Evolutionary conservation across 257 asterid species (phyloP), one percentile per base, ranked within the genome.

Genomic region (Gardenia jasminoides): DNA sequence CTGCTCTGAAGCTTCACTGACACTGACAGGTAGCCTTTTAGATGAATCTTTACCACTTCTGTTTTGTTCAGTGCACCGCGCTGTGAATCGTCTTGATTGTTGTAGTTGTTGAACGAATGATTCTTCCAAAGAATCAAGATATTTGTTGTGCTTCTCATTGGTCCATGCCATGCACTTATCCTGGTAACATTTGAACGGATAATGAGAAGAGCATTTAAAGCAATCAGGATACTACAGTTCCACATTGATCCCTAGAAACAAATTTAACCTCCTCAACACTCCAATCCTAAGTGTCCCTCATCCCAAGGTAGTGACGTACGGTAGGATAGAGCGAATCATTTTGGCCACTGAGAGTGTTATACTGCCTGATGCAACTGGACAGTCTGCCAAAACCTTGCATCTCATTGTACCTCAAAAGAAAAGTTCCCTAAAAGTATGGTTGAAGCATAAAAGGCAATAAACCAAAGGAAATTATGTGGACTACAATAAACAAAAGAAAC

Each of bases 21-120:
- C 82, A 81, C 76, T 74, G 54, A 33, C 72, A n/a, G 82, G 75
- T 68, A 17, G 76, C 77, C 76, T 81, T 30, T 74, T 74, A n/a
- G 87, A 66, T 76, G 76, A 28, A 62, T 67, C 22, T 70, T 70
- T 68, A 48, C 67, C 74, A 41, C 81, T 80, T 56, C 76, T 65
- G 77, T 76, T 80, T 76, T 74, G 81, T 65, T 85, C 83, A 41
- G 80, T 68, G 85, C 81, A 67, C 56, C 80, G 76, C 12, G 83
- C 72, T 13, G 58, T 75, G 39, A 79, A 79, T 79, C 78, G 83
- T 84, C 82, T 89, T 36, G 97, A 86, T 70, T 80, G 84, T 70
- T 89, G 93, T 82, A 94, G 83, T 84, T 90, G 92, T 73, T 85
- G 87, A 62, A 91, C 86, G 84, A 92, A 92, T 68, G 97, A 91